Evolutionary conservation across 1,284 basidiomycete genomes (phyloP).

Genomic region (Ceratobasidium sp.): DNA sequence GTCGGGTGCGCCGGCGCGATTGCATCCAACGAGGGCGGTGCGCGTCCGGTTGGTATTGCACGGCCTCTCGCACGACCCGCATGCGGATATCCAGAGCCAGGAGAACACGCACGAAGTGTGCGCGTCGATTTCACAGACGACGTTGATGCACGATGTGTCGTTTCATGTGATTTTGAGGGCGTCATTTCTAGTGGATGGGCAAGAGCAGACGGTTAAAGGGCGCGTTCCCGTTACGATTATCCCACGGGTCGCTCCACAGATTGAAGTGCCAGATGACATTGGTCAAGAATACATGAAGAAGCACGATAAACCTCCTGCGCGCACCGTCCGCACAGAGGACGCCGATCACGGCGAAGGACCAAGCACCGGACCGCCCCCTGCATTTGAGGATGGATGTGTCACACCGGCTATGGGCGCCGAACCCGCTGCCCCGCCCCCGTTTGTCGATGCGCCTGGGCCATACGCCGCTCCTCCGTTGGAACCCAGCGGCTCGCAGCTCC

Average conservation of each 20-base stretch:
- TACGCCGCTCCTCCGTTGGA: conserved; percentile 23
- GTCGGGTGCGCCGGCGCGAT: conserved; percentile 81
- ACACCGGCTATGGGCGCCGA: conserved; percentile 11
- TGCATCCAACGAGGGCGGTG: conserved; percentile 74
- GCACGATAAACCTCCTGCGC: conserved; percentile 77
- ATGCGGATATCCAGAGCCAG: conserved; percentile 67
- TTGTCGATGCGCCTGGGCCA: conserved; percentile 64
- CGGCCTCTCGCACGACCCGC: conserved; percentile 64
- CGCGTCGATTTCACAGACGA: conserved; percentile 77
- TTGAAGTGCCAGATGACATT: conserved; percentile 65
- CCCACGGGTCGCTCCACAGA: conserved; percentile 75
- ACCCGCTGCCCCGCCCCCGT: conserved; percentile 67
- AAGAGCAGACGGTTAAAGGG: conserved; percentile 64
- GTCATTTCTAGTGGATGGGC: conserved; percentile 66
- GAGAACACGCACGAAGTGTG: conserved; percentile 45
- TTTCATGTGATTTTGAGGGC: conserved; percentile 72
- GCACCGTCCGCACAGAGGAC: conserved; percentile 75
- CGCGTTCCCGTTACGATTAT: conserved; percentile 73
- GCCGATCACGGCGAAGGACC: conserved; percentile 62
- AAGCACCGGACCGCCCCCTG: conserved; percentile 70
- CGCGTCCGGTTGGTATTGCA: conserved; percentile 77
- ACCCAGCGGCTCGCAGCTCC: conserved; percentile 35
- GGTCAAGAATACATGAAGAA: conserved; percentile 84
- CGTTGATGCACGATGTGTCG: conserved; percentile 74
- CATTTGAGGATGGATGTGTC: conserved; percentile 75